Conservation (phyloP, 2,329 filamentous ascomycete genomes). For the Raffaelea deltoideospora region DNA sequence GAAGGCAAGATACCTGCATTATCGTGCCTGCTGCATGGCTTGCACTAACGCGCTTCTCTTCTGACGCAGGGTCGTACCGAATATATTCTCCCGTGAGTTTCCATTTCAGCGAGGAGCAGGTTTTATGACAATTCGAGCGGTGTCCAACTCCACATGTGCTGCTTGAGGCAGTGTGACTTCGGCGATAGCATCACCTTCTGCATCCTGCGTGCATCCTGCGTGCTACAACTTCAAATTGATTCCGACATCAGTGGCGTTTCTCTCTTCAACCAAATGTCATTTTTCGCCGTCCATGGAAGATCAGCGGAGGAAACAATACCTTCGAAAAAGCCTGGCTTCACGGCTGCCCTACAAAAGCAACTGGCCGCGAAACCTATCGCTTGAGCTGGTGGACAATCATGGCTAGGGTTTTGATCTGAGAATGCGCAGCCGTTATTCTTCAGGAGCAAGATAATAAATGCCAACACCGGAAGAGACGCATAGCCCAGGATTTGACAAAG, state of each 20-base stretch:
- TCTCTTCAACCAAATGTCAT: background rate
- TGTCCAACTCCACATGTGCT: conserved; percentile 1
- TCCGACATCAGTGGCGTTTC: background rate
- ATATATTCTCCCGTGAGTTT: conserved; percentile 1
- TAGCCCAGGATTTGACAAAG: conserved; percentile 1
- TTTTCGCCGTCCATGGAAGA: background rate
- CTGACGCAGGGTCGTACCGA: background rate
- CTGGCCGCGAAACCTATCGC: conserved; percentile 1
- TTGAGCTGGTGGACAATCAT: conserved; percentile 2
- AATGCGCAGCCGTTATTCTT: conserved; percentile 1
- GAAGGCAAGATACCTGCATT: conserved; percentile 1
- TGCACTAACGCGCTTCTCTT: conserved; percentile 1
- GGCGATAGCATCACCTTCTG: conserved; percentile 1
- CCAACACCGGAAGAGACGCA: background rate
- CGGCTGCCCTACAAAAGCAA: background rate
- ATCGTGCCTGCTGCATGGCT: background rate
- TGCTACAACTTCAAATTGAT: conserved; percentile 1
- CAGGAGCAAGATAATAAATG: background rate
- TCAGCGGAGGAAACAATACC: background rate
- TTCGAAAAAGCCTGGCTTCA: background rate
- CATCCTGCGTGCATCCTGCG: conserved; percentile 1
- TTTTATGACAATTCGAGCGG: conserved; percentile 1
- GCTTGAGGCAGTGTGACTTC: conserved; percentile 1
- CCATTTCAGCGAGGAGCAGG: conserved; percentile 1
- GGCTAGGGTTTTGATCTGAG: background rate